These are phyloP conservation scores for Teratosphaeriaceae sp. DNA, from an alignment of 2,329 filamentous ascomycete species.

Conservation along the genomic window DNA sequence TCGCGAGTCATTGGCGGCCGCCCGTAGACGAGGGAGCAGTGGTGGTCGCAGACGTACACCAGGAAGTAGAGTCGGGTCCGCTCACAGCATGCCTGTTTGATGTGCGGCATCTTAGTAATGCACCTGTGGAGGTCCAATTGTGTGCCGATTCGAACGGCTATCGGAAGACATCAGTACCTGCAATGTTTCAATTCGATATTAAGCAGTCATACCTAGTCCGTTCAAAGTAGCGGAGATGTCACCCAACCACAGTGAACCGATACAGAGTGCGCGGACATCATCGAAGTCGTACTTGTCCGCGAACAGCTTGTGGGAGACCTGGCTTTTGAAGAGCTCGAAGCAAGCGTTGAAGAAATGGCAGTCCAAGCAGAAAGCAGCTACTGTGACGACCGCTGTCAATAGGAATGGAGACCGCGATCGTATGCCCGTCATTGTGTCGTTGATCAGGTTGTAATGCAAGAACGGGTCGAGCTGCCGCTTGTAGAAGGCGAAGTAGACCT, in stretches of 20 bases:
- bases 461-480: not conserved
- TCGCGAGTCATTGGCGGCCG: slow-evolving; percentile 26
- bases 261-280: slow-evolving; percentile 21
- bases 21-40: slow-evolving; percentile 25
- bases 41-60: slow-evolving; percentile 29
- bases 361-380: not conserved
- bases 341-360: not conserved
- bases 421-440: not conserved
- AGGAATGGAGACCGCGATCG: not conserved
- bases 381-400: not conserved
- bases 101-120: slow-evolving; percentile 18
- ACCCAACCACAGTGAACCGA: slow-evolving; percentile 27
- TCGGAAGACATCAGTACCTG: not conserved
- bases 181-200: too few relatives aligned
- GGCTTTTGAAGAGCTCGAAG: not conserved
- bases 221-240: slow-evolving; percentile 11
- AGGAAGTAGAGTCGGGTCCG: slow-evolving; percentile 26
- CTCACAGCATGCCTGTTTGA: slow-evolving; percentile 19
- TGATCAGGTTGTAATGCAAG: not conserved
- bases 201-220: not conserved
- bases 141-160: slow-evolving; percentile 26
- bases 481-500: not conserved
- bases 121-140: slow-evolving; percentile 27
- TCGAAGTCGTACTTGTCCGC: slow-evolving; percentile 1
- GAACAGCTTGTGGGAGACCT: not conserved